Percentiles rank a stretch among this genome's conserved stretches.
Conservation (phyloP, 1,139 yeast species). For the Nakaseomyces bracarensis region DNA sequence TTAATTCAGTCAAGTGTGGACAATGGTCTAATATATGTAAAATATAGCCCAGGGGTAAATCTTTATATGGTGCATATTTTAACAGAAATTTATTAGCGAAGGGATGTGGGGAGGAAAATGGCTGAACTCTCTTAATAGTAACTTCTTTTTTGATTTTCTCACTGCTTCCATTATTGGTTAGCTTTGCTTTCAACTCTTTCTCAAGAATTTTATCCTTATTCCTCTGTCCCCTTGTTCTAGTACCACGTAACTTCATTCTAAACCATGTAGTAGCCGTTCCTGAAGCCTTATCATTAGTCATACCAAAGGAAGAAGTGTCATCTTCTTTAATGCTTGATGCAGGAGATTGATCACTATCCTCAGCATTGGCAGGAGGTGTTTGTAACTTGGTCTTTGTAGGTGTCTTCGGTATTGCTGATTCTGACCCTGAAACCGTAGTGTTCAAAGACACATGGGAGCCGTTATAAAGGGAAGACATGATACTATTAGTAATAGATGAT, state of each 20-base stretch:
- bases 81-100: conserved; percentile 47
- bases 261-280: conserved; percentile 9
- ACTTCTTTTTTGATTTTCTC: neutral
- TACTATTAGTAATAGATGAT: conserved; percentile 18
- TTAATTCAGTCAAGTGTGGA: conserved; percentile 43
- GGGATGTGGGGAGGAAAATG: conserved; percentile 41
- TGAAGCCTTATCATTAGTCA: neutral
- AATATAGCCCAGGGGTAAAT: conserved; percentile 61
- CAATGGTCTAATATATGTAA: conserved; percentile 54
- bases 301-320: conserved; percentile 2
- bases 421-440: conserved; percentile 3
- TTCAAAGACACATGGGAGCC: conserved; percentile 6
- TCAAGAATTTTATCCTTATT: conserved; percentile 3
- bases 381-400: neutral
- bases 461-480: conserved; percentile 15
- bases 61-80: conserved; percentile 52
- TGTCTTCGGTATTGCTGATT: neutral
- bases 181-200: neutral
- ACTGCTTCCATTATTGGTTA: neutral
- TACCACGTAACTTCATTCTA: conserved; percentile 7
- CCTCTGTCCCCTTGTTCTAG: conserved; percentile 2
- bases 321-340: neutral
- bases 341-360: neutral
- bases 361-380: neutral
- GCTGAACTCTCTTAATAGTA: conserved; percentile 10